Evolutionary conservation across 2,329 filamentous ascomycete species (phyloP), one percentile per base, ranked within the genome.

Genomic region (Diplodia corticola): DNA sequence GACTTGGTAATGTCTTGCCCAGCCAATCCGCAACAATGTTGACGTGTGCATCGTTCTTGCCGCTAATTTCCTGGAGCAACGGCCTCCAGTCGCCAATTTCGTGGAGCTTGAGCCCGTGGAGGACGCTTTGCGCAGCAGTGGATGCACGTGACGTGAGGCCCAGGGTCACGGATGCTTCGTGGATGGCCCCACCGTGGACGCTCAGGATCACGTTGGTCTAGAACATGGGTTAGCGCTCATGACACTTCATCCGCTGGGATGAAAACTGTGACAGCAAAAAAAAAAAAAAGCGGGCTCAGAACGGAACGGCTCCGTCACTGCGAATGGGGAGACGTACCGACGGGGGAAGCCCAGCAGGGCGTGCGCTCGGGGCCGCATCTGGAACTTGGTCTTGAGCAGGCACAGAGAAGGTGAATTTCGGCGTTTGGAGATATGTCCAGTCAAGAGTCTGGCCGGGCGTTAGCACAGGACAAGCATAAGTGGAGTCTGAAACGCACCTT

Each of bases 361-460:
- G 68, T 35, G 87, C 80, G 67, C n/a, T 33, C 37, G 49, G 7
- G 49, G 12, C 26, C 24, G 51, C 48, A n/a, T 64, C 37, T 28
- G 67, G 30, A 17, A 20, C 46, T 24, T 49, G 33, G 33, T 15
- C 12, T 13, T 12, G 40, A 40, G 57, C 48, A 35, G 51, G 59
- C 15, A 54, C 50, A 20, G 64, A 71, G 70, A 94, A 88, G 7
- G 85, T 87, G 76, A 97, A 97, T 65, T 89, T 89, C 1, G 93
- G 93, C 1, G 93, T 97, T 79, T 97, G 93, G 2, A 86, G 86
- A 77, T 90, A 97, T 67, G 90, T 89, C 92, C 93, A 97, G 12
- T 88, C 85, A 3, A 80, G 77, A 0, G 88, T 89, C 84, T 88
- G 69, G 44, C 7, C 57, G 22, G 13, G 17, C 13, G 26, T 51